These are phyloP conservation scores for Pythium phragmitis DNA, from an alignment of 352 stramenopile species.

Conservation along the genomic window DNA sequence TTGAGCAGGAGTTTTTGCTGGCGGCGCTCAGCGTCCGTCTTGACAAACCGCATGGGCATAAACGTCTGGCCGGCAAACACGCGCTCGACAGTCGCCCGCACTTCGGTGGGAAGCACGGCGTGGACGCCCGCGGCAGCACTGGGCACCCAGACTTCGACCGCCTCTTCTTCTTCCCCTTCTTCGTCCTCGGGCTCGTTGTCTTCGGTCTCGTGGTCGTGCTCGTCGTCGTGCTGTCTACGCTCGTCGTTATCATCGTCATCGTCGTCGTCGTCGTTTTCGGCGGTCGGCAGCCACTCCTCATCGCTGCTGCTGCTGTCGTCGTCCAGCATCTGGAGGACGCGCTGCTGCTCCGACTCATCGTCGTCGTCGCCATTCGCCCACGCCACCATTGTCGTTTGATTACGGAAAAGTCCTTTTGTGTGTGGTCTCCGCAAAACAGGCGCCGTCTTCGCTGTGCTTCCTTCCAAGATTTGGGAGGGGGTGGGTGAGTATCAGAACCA, in stretches of 20 bases:
- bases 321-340: constrained; percentile 2
- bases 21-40: constrained; percentile 53
- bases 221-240: constrained; percentile 24
- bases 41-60: constrained; percentile 57
- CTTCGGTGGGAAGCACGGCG: constrained; percentile 44
- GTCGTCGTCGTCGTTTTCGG: constrained; percentile 21
- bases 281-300: constrained; percentile 22
- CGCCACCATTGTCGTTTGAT: constrained; percentile 7
- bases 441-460: constrained; percentile 10
- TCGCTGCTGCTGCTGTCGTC: constrained; percentile 14
- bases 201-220: constrained; percentile 30
- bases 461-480: constrained; percentile 13
- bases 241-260: constrained; percentile 27
- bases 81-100: constrained; percentile 54
- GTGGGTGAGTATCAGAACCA: background rate
- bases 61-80: constrained; percentile 69
- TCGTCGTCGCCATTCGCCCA: constrained; percentile 22
- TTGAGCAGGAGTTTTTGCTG: constrained; percentile 46
- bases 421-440: background rate
- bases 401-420: background rate
- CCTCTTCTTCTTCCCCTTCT: constrained; percentile 31
- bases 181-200: constrained; percentile 30
- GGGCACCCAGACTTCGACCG: constrained; percentile 26
- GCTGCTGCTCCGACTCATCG: background rate
- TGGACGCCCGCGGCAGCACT: constrained; percentile 17